Percentiles rank a stretch among this genome's conserved stretches.
Conservation (phyloP, 2,329 filamentous ascomycete species). For the Fusarium temperatum region DNA sequence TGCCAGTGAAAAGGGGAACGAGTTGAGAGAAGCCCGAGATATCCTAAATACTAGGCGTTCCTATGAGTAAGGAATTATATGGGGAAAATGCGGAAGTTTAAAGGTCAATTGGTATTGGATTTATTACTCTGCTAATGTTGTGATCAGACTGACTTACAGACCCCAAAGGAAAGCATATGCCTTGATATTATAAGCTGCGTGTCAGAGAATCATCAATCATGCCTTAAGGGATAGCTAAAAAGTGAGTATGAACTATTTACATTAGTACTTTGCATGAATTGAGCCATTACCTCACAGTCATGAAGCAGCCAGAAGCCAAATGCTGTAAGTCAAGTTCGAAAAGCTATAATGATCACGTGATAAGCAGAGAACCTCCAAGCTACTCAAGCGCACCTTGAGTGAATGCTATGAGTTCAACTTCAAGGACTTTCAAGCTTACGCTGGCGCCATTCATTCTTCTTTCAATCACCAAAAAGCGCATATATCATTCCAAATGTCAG, state of each 20-base stretch:
- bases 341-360: conserved; percentile 30
- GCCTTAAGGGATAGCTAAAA: too few relatives aligned
- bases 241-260: neutral
- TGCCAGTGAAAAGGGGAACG: neutral
- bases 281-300: too few relatives aligned
- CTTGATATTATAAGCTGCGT: neutral
- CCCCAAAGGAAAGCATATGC: neutral
- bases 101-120: neutral
- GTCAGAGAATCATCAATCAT: neutral
- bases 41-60: neutral
- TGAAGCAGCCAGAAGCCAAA: neutral
- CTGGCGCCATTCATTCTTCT: neutral
- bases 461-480: neutral
- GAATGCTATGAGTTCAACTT: conserved; percentile 16
- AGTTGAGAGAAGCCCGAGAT: neutral
- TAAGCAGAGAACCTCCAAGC: conserved; percentile 9
- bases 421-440: conserved; percentile 3
- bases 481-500: conserved; percentile 69
- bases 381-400: conserved; percentile 2
- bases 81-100: neutral
- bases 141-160: neutral
- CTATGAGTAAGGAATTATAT: neutral
- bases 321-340: neutral
- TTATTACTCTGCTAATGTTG: neutral
- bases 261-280: too few relatives aligned